Evolutionary conservation across 2,329 filamentous ascomycete species (phyloP), one percentile per base, ranked within the genome.

Genomic region (Curvularia spicifera): DNA sequence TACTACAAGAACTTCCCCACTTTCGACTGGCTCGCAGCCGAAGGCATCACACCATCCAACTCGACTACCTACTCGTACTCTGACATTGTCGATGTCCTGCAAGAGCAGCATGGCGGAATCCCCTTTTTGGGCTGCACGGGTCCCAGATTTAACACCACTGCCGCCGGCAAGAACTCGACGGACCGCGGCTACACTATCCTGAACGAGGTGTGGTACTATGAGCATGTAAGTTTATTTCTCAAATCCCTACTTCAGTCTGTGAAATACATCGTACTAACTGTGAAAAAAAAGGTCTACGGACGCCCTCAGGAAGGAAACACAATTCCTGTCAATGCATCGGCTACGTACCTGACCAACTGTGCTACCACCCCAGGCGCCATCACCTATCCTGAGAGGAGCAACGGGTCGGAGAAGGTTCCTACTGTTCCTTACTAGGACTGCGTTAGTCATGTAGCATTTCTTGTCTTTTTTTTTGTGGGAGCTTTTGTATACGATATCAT

Each of bases 131-230:
- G 86, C 5, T 90, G 87, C 78, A 78, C 79, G 0, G 87, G 87
- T 0, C 83, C 85, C 8, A 71, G 79, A 22, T 89, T 82, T 73
- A 89, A 89, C 70, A 78, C 82, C 62, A 89, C 87, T 13, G 80
- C 71, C 20, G 84, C 82, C 7, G 87, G 87, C 1, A 79, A 75
- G 59, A 82, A 83, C 20, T 82, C 81, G 2, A 67, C 69, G 2
- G 87, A 89, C 66, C 82, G 78, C 55, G 87, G 87, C 1, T 77
- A 77, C 61, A 89, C 86, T 1, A 78, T 82, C 31, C 64, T 90
- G 47, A 82, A 72, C 57, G 87, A 90, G 79, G 80, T 87, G 12
- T 90, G 87, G 86, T 90, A 89, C 69, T 89, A 88, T 68, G 81
- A 84, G 72, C 83, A 89, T 72, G 83, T 85, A 51, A 67, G 59